Base-by-base conservation (phyloP, 208 protist species). In the Tritrichomonas foetus region DNA sequence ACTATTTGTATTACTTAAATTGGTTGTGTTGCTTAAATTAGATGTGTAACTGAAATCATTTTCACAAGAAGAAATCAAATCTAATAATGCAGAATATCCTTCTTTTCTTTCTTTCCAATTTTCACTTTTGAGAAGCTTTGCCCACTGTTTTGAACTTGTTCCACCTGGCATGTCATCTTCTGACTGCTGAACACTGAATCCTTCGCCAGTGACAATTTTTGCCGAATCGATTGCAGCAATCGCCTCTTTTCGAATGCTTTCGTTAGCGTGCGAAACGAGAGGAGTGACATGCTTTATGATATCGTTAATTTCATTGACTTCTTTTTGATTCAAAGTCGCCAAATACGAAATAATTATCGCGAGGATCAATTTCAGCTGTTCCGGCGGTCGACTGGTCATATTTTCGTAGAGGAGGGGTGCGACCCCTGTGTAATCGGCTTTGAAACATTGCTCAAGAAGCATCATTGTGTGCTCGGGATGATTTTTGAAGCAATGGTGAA, bases 51-150 rank as follows among this genome's bases (percentile, higher is more conserved):
- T n/a, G 30, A 82, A 82, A 3, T 25, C 41, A 82, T 82, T 47
- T 50, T 82, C 74, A 36, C n/a, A 50, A 50, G 30, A 20, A 30
- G 41, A 20, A 82, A 82, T 82, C 8, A 50, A 44, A 14, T 25
- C n/a, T 36, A 89, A 47, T 8, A 89, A 30, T n/a, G 39, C 1
- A 47, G 33, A 22, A 39, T 89, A 89, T 14, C 78, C 78, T 14
- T 25, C 47, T 89, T 89, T 89, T 39, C 78, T 53, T 20, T 89
- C 78, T 89, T 89, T 89, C 78, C 78, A 89, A n/a, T 44, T 89
- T 89, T 89, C 47, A 33, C 41, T 53, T 20, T n/a, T 53, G 36
- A 89, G 33, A 22, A 89, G 39, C 33, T 25, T 57, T 0, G 47
- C 16, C 78, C 78, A 89, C 3, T 41, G 53, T 22, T 61, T 61